These are phyloP conservation scores for Xerocomus minutiporus DNA, from an alignment of 1,284 basidiomycete species.

Conservation along the genomic window DNA sequence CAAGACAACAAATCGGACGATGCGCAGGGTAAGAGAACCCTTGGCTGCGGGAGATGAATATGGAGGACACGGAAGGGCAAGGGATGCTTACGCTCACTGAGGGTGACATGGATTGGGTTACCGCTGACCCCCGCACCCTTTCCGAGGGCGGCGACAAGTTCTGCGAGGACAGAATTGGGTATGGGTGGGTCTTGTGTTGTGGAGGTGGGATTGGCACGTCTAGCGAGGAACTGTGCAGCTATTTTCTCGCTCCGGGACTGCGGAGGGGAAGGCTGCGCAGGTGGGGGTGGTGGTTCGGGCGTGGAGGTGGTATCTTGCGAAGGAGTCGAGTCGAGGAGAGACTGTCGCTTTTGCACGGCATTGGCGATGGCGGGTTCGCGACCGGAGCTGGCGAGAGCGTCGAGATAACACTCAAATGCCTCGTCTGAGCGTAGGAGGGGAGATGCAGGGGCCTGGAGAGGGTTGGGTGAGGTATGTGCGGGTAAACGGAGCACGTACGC, in stretches of 20 bases:
- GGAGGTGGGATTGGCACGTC: slow-evolving; percentile 20
- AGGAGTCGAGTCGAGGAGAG: slow-evolving; percentile 43
- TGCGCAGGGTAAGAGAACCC: slow-evolving; percentile 58
- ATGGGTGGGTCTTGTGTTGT: slow-evolving; percentile 18
- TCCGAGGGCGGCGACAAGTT: slow-evolving; percentile 39
- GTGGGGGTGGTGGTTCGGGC: slow-evolving; percentile 11
- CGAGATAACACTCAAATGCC: slow-evolving; percentile 70
- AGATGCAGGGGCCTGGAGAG: slow-evolving; percentile 54
- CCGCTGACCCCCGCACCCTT: slow-evolving; percentile 42
- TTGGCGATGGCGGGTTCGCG: slow-evolving; percentile 54
- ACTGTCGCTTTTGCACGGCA: slow-evolving; percentile 65
- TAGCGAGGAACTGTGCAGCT: slow-evolving; percentile 54
- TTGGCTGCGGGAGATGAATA: slow-evolving; percentile 44
- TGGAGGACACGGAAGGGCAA: neutral
- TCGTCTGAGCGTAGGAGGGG: slow-evolving; percentile 62
- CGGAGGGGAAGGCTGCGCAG: slow-evolving; percentile 22
- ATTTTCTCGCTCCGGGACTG: slow-evolving; percentile 46
- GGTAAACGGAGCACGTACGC: slow-evolving; percentile 46
- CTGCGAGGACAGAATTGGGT: slow-evolving; percentile 38
- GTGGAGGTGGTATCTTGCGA: slow-evolving; percentile 15
- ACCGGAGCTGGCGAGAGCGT: slow-evolving; percentile 58
- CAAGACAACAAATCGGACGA: slow-evolving; percentile 58
- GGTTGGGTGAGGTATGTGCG: neutral
- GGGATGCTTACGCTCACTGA: slow-evolving; percentile 65
- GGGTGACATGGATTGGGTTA: slow-evolving; percentile 71